Evolutionary conservation across 495 filamentous ascomycete species (phyloP), one percentile per base, ranked within the genome.

Genomic region (Aspergillus carlsbadensis): DNA sequence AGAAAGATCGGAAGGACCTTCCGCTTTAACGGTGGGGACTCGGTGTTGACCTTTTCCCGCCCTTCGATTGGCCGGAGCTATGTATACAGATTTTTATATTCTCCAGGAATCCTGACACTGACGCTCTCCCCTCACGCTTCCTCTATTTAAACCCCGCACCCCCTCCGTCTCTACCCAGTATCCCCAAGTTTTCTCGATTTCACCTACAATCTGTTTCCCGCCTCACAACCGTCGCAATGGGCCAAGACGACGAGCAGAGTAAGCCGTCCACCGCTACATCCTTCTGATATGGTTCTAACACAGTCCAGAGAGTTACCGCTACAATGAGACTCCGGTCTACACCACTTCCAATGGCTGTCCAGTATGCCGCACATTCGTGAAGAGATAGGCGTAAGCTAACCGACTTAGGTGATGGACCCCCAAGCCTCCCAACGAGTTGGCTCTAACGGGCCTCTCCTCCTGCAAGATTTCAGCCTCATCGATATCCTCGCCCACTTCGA

Each of bases 401-500:
- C 47, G 7, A 1, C 10, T 35, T 8, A 71, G 70, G 77, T 82
- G 56, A 78, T 80, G 69, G 78, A 85, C 62, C 81, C 83, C 21
- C 75, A 84, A 53, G 76, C 78, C 33, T 72, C 82, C 40, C 81
- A 79, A 66, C 75, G 86, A 22, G 81, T 83, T 31, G 85, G 86
- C 56, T 75, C 80, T 58, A 85, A 86, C 60, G 83, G 83, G 10
- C 83, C 83, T 39, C 76, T 86, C 29, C 69, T 85, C 51, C 77
- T 86, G 20, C 82, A 85, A 60, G 83, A 86, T 64, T 85, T 85
- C 61, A 80, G 84, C 61, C 62, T 84, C 60, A 82, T 84, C 57
- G 84, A 87, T 61, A 77, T 87, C 14, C 74, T 90, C 31, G 84
- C 86, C 7, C 86, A 89, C 67, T 89, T 90, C 62, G 81, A 84